Evolutionary conservation across 73 alveolate species (phyloP).

Genomic region (Paramecium pentaurelia): DNA sequence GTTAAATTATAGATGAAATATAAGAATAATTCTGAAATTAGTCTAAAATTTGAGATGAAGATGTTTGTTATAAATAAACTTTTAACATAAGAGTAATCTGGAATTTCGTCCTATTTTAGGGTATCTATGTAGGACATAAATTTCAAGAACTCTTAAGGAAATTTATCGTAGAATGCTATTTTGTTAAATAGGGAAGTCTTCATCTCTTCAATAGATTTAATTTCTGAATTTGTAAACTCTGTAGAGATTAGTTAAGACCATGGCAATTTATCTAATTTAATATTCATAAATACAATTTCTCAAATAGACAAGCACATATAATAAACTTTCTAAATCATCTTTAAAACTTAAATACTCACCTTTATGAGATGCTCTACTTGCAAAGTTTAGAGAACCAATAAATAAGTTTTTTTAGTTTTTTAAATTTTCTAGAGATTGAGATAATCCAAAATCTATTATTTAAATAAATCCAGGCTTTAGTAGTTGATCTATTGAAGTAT

Average conservation of each 20-base stretch:
- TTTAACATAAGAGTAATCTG: background rate
- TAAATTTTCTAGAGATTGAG: background rate
- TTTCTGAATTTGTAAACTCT: background rate
- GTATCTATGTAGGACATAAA: background rate
- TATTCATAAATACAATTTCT: slow-evolving; percentile 39
- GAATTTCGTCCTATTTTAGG: background rate
- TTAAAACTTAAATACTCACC: background rate
- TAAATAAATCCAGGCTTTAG: background rate
- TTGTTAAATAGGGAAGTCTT: background rate
- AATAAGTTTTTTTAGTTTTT: background rate
- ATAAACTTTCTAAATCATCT: slow-evolving; percentile 78
- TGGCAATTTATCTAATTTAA: background rate
- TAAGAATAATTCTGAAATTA: background rate
- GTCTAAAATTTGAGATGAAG: too few relatives aligned
- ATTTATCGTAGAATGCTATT: background rate
- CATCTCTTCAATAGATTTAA: background rate
- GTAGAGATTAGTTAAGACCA: background rate
- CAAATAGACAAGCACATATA: slow-evolving; percentile 69
- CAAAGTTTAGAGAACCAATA: background rate
- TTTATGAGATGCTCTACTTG: background rate
- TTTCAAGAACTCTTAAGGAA: background rate
- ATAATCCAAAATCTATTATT: background rate
- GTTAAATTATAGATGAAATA: background rate
- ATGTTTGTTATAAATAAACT: background rate
- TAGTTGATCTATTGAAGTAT: background rate